Conservation (phyloP, 257 asterid genomes). For the Solanum medicagineum region DNA sequence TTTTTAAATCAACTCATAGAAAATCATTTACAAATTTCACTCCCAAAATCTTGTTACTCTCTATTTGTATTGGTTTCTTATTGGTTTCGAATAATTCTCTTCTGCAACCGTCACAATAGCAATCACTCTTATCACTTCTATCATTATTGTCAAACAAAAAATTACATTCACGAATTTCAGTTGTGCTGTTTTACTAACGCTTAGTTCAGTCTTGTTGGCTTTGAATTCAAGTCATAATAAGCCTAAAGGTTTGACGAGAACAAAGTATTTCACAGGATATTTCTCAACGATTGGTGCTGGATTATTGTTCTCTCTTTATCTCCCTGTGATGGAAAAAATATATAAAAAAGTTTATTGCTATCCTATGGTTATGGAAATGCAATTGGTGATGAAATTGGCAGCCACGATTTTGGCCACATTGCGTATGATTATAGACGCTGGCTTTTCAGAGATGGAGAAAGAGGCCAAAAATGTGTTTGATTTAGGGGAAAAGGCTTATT, state of each 20-base stretch:
- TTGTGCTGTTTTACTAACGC: constrained; percentile 44
- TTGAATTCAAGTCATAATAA: constrained; percentile 29
- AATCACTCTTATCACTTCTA: neutral
- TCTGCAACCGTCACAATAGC: neutral
- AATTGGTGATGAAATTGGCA: constrained; percentile 38
- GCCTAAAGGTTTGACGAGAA: constrained; percentile 11
- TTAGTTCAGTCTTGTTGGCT: constrained; percentile 29
- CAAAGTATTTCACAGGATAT: constrained; percentile 29
- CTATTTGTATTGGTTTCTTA: neutral
- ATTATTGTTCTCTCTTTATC: constrained; percentile 38
- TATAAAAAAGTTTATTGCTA: constrained; percentile 37
- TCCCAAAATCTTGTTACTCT: neutral
- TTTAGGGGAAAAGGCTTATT: constrained; percentile 28
- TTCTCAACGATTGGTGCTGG: constrained; percentile 45
- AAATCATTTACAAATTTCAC: constrained; percentile 33
- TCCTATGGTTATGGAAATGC: constrained; percentile 73
- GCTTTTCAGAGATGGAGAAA: neutral
- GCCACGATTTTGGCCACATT: constrained; percentile 40
- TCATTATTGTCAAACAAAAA: neutral
- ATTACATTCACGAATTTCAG: constrained; percentile 38
- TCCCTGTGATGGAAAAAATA: constrained; percentile 53
- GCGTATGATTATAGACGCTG: constrained; percentile 28
- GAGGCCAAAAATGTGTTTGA: constrained; percentile 10
- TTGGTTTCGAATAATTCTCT: neutral
- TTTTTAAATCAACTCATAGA: constrained; percentile 17